A percentile compares a stretch with the other conserved stretches of the same genome.
Conservation (phyloP, 148 eudicot species). For the Heliosperma pusillum region DNA sequence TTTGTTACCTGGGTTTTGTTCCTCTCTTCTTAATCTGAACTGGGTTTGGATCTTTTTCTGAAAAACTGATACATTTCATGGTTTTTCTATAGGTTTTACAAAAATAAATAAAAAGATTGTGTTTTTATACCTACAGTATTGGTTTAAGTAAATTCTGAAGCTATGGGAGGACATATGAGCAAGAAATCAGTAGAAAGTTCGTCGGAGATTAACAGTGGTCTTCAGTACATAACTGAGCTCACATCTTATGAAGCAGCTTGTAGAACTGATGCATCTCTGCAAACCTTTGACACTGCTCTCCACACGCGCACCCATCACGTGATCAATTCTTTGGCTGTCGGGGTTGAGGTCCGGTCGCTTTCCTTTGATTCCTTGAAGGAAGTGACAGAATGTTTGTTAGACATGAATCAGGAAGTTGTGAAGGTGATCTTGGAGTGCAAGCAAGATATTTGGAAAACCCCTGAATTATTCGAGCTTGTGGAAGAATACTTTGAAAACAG, state of each 20-base stretch:
- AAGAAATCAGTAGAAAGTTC: constrained; percentile 58
- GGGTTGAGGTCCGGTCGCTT: constrained; percentile 76
- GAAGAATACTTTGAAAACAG: constrained; percentile 97
- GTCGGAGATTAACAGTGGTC: constrained; percentile 38
- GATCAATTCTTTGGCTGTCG: constrained; percentile 68
- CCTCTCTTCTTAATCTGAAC: constrained; percentile 2
- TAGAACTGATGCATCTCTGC: constrained; percentile 56
- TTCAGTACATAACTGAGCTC: constrained; percentile 52
- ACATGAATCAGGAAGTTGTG: constrained; percentile 97
- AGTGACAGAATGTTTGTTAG: constrained; percentile 83
- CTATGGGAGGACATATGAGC: constrained; percentile 81
- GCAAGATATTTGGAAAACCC: constrained; percentile 94
- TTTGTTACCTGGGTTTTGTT: constrained; percentile 23
- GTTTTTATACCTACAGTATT: constrained; percentile 16
- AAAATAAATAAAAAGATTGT: neutral
- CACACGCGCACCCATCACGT: constrained; percentile 69
- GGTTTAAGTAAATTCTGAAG: constrained; percentile 17
- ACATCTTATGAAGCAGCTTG: constrained; percentile 82
- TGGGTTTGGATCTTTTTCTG: constrained; percentile 18
- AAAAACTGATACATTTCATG: neutral
- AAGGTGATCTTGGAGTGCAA: constrained; percentile 89
- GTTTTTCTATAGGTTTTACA: neutral
- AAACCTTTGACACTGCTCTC: constrained; percentile 57
- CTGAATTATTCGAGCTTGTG: constrained; percentile 87
- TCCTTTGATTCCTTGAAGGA: constrained; percentile 82